Conservation (phyloP, 305 asterid species). For the Fraxinus dipetala region DNA sequence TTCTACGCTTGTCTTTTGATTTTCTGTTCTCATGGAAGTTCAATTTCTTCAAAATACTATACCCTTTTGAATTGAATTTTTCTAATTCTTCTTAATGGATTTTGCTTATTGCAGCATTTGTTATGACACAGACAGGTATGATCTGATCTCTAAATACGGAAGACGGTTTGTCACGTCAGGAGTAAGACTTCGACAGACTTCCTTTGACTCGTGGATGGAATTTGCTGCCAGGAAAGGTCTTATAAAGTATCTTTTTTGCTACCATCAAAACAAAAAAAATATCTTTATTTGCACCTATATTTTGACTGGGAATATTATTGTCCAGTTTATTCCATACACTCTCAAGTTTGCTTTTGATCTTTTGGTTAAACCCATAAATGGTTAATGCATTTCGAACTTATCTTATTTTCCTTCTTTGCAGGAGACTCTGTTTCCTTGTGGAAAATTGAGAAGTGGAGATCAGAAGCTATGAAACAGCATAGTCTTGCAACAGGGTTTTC, state of each 20-base stretch:
- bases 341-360: conserved; percentile 2
- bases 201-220: conserved; percentile 86
- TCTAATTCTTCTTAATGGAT: conserved; percentile 15
- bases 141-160: conserved; percentile 63
- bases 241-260: conserved; percentile 1
- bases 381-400: conserved; percentile 8
- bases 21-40: conserved; percentile 7
- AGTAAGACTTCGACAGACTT: conserved; percentile 58
- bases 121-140: conserved; percentile 58
- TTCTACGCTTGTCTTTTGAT: conserved; percentile 1
- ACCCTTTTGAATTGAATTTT: conserved; percentile 6
- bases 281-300: neutral
- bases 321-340: neutral
- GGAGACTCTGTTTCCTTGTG: conserved; percentile 80
- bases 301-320: conserved; percentile 5
- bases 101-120: conserved; percentile 65
- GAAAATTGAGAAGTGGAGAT: conserved; percentile 80
- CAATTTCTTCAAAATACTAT: neutral
- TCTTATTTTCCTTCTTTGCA: conserved; percentile 23
- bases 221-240: conserved; percentile 76
- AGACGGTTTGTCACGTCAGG: conserved; percentile 67
- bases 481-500: conserved; percentile 78
- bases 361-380: neutral
- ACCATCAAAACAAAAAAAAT: neutral
- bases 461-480: conserved; percentile 65